A percentile compares a stretch with the other conserved stretches of the same genome.
Conservation (phyloP, 1,284 basidiomycete genomes). For the Trametes versicolor region DNA sequence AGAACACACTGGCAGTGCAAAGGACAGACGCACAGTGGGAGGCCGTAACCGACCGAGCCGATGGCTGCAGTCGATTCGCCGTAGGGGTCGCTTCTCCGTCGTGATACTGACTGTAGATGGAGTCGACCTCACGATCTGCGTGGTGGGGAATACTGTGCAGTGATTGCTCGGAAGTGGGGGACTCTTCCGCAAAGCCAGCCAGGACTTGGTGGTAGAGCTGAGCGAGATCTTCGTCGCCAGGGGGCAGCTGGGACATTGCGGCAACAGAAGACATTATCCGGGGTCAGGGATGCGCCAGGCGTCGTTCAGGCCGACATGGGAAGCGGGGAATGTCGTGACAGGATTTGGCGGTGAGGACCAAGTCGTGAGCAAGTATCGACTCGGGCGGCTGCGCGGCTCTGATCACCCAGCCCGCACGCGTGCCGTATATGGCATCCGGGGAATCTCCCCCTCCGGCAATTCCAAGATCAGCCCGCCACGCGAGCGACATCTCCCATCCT, state of each 20-base stretch:
- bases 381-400: conserved; percentile 20
- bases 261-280: conserved; percentile 42
- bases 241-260: conserved; percentile 39
- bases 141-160: conserved; percentile 41
- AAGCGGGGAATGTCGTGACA: background rate
- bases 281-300: background rate
- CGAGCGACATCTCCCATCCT: conserved; percentile 2
- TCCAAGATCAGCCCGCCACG: conserved; percentile 10
- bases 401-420: conserved; percentile 15
- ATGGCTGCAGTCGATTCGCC: conserved; percentile 38
- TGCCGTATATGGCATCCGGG: conserved; percentile 29
- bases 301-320: conserved; percentile 15
- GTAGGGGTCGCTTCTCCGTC: conserved; percentile 44
- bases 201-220: conserved; percentile 78
- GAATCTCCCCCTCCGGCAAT: conserved; percentile 17
- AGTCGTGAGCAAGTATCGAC: conserved; percentile 6
- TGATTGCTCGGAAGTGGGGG: conserved; percentile 49
- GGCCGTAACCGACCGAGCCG: conserved; percentile 33
- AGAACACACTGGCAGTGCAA: conserved; percentile 31
- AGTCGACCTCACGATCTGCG: conserved; percentile 43
- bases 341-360: background rate
- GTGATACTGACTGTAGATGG: conserved; percentile 43
- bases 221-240: conserved; percentile 74
- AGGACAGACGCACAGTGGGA: conserved; percentile 38
- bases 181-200: conserved; percentile 66